phyloP scores from a whole-genome alignment of 2,329 filamentous ascomycete genomes.

The Phyllachora maydis region DNA sequence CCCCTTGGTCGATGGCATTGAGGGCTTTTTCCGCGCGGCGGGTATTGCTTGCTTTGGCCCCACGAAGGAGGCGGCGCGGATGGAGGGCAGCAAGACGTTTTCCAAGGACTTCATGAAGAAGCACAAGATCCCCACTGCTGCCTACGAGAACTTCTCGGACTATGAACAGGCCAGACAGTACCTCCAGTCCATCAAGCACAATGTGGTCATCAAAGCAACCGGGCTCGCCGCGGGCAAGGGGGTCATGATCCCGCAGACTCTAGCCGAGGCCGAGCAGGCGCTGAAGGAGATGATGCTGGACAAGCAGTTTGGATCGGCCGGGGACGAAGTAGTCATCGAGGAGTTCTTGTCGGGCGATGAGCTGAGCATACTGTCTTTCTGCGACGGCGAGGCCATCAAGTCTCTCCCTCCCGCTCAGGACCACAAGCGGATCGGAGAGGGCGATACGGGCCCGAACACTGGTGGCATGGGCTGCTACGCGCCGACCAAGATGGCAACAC shows the following conservation, averaged over 20 bases:
- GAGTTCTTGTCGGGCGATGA: conserved; percentile 86
- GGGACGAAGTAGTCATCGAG: conserved; percentile 85
- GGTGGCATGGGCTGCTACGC: conserved; percentile 97
- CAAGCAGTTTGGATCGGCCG: conserved; percentile 68
- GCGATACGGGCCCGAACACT: conserved; percentile 79
- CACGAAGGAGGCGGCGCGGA: conserved; percentile 59
- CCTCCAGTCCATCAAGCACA: conserved; percentile 47
- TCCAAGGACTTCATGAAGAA: conserved; percentile 96
- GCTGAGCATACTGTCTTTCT: conserved; percentile 77
- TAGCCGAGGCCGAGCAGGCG: conserved; percentile 63
- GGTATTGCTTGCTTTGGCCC: conserved; percentile 76
- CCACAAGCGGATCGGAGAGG: conserved; percentile 87
- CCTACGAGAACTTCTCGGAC: conserved; percentile 72
- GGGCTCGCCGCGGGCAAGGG: conserved; percentile 90
- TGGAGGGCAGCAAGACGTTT: conserved; percentile 95
- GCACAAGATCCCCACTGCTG: conserved; percentile 75
- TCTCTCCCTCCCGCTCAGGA: conserved; percentile 84
- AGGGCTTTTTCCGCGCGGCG: conserved; percentile 55
- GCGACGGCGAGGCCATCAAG: conserved; percentile 67
- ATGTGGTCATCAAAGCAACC: conserved; percentile 83
- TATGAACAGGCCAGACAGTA: conserved; percentile 56
- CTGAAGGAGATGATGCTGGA: conserved; percentile 82
- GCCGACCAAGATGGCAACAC: conserved; percentile 61
- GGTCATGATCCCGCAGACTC: conserved; percentile 68
- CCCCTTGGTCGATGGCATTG: conserved; percentile 80